Conservation (phyloP, 2,329 filamentous ascomycete genomes). For the Fusarium humuli region DNA sequence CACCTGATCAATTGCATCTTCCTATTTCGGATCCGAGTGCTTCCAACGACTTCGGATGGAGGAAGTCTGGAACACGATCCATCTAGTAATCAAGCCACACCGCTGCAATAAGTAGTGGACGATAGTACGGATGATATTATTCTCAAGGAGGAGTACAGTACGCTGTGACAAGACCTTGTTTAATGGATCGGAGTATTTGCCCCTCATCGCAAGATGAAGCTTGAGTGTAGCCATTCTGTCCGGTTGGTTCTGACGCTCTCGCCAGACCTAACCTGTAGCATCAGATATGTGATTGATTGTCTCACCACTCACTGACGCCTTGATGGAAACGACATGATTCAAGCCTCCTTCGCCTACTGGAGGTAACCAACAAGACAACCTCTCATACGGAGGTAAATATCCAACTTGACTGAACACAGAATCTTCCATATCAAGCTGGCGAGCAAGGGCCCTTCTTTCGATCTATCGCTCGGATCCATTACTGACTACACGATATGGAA, state of each 20-base stretch:
- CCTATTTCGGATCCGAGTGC: constrained; percentile 22
- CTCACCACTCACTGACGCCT: not conserved
- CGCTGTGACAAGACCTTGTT: not conserved
- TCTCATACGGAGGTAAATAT: not conserved
- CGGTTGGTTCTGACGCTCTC: not conserved
- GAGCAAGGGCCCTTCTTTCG: not conserved
- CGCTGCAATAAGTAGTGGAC: constrained; percentile 12
- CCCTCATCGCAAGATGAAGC: not conserved
- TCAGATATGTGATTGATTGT: not conserved
- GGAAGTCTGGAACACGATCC: constrained; percentile 25
- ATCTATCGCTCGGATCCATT: not conserved
- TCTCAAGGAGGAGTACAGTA: not conserved
- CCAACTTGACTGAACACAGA: not conserved
- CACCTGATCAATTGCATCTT: constrained; percentile 35
- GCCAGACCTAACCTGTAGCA: not conserved
- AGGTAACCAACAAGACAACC: not conserved
- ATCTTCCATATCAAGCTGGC: not conserved
- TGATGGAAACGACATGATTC: not conserved
- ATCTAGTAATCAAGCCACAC: constrained; percentile 27
- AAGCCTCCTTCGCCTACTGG: not conserved
- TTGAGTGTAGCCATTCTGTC: not conserved
- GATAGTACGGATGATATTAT: constrained; percentile 3
- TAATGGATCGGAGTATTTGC: not conserved
- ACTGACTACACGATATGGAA: not conserved
- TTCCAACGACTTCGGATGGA: constrained; percentile 5